Conservation (phyloP, 176 grass and related monocot species). For the Carex pumila region DNA sequence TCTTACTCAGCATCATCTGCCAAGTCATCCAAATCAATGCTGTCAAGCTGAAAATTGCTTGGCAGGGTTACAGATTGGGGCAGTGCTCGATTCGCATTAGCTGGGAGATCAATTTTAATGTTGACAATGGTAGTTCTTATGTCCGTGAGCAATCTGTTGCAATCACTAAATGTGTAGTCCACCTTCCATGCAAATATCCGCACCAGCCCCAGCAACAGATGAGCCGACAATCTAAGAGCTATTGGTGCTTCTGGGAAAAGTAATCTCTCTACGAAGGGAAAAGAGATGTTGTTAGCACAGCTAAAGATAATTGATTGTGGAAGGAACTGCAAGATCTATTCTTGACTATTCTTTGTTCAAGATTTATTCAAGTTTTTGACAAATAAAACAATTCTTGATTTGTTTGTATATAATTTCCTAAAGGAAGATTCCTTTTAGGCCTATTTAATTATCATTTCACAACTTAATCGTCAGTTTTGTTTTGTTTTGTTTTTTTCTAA, state of each 20-base stretch:
- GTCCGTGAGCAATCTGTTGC: slow-evolving; percentile 59
- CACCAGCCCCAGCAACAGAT: slow-evolving; percentile 86
- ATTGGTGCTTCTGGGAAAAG: slow-evolving; percentile 81
- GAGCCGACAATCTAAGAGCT: slow-evolving; percentile 79
- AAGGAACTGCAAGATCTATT: not conserved
- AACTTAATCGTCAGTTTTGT: no score
- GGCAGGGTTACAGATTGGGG: slow-evolving; percentile 73
- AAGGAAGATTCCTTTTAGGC: no score
- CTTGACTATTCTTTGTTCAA: not conserved
- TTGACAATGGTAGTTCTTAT: slow-evolving; percentile 48
- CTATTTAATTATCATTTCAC: no score
- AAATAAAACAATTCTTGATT: no score
- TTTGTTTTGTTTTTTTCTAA: no score
- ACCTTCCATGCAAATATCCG: slow-evolving; percentile 97
- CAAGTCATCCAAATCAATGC: slow-evolving; percentile 58
- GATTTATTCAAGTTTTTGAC: no score
- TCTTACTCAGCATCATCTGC: slow-evolving; percentile 46
- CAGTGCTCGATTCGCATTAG: slow-evolving; percentile 37
- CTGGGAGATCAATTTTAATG: slow-evolving; percentile 51
- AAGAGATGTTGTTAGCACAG: not conserved
- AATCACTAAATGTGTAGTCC: slow-evolving; percentile 70
- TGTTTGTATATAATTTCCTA: no score
- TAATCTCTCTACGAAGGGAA: slow-evolving; percentile 45
- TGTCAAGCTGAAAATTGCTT: slow-evolving; percentile 59
- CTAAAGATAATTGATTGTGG: not conserved